These are phyloP conservation scores for Dipteronia sinensis DNA, from an alignment of 345 rosid species.

Conservation along the genomic window DNA sequence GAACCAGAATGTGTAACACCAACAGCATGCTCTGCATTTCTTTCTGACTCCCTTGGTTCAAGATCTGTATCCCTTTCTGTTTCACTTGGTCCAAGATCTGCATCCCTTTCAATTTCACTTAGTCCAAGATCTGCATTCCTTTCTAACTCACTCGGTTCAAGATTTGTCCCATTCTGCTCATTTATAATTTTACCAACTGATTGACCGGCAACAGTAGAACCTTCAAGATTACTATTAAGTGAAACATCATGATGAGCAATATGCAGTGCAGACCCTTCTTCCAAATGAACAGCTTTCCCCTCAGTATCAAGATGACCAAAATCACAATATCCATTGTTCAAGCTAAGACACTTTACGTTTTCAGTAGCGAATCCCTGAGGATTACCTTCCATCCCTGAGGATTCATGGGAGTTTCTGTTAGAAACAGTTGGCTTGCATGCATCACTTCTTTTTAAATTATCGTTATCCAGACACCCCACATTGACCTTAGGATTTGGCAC, in stretches of 20 bases:
- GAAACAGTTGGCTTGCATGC: constrained; percentile 33
- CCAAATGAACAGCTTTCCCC: constrained; percentile 16
- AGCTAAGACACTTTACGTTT: constrained; percentile 32
- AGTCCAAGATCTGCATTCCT: constrained; percentile 11
- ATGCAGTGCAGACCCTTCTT: constrained; percentile 29
- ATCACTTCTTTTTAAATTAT: constrained; percentile 33
- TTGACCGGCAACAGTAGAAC: constrained; percentile 31
- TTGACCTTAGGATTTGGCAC: constrained; percentile 33
- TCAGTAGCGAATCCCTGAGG: constrained; percentile 26
- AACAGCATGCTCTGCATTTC: constrained; percentile 16
- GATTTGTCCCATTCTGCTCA: constrained; percentile 39
- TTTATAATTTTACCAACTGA: constrained; percentile 21
- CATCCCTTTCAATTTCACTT: constrained; percentile 24
- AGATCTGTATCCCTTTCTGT: neutral
- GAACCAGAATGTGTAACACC: constrained; percentile 29
- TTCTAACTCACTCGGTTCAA: constrained; percentile 31
- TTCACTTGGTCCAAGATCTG: neutral
- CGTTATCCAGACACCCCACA: constrained; percentile 34
- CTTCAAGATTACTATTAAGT: constrained; percentile 29
- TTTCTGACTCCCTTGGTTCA: neutral
- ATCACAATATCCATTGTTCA: constrained; percentile 27
- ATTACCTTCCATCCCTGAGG: constrained; percentile 37
- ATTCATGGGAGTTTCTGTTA: constrained; percentile 21
- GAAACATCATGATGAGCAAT: constrained; percentile 21
- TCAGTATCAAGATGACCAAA: constrained; percentile 26